Conservation (phyloP, 2,329 filamentous ascomycete genomes). For the Epicoccum nigrum region DNA sequence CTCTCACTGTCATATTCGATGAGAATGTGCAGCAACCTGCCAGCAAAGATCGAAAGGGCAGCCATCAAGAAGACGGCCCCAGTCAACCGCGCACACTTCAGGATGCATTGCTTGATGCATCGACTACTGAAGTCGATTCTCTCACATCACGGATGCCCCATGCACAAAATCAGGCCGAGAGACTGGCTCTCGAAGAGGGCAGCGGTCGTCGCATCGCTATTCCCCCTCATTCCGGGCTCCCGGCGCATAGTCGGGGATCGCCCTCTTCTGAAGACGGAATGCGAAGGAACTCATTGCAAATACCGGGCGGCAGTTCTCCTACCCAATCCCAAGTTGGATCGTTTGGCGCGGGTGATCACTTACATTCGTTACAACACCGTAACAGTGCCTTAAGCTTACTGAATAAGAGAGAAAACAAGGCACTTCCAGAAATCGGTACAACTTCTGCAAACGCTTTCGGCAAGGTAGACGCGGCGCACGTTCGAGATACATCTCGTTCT, state of each 20-base stretch:
- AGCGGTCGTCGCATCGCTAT: constrained; percentile 27
- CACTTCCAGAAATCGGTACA: constrained; percentile 68
- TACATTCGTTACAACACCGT: constrained; percentile 53
- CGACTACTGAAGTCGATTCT: constrained; percentile 80
- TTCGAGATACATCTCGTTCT: constrained; percentile 38
- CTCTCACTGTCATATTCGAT: constrained; percentile 92
- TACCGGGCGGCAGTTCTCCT: constrained; percentile 32
- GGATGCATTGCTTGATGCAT: constrained; percentile 89
- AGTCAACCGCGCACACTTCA: constrained; percentile 74
- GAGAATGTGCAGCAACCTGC: constrained; percentile 63
- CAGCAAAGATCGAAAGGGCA: constrained; percentile 41
- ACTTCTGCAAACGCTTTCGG: constrained; percentile 69
- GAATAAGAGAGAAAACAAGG: constrained; percentile 64
- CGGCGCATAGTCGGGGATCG: constrained; percentile 26
- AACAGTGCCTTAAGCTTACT: constrained; percentile 66
- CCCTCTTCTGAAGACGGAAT: constrained; percentile 43
- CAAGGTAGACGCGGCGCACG: constrained; percentile 61
- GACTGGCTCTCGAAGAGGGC: constrained; percentile 35
- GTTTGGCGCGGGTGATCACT: constrained; percentile 38
- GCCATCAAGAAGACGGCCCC: constrained; percentile 42
- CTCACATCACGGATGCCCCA: constrained; percentile 53
- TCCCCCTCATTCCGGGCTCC: constrained; percentile 29
- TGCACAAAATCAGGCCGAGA: constrained; percentile 50
- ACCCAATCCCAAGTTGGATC: constrained; percentile 42
- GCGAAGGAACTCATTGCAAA: constrained; percentile 42